phyloP scores from a whole-genome alignment of 2,329 filamentous ascomycete species.

The Rhinocladiella similis region DNA sequence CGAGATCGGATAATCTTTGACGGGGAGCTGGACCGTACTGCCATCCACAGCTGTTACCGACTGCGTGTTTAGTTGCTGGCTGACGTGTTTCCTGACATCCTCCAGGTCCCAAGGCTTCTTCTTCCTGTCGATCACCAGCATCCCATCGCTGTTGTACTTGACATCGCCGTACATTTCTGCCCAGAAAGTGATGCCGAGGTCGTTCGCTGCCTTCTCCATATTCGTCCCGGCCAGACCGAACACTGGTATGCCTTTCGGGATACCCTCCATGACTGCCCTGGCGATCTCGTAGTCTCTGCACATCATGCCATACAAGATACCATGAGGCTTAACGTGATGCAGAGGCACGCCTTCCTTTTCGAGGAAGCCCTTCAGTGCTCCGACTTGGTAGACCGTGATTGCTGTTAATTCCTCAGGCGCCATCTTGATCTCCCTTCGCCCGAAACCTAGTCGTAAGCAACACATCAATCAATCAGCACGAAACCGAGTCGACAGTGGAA shows the following conservation, averaged over 20 bases:
- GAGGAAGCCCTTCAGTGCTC: constrained; percentile 61
- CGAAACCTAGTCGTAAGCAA: constrained; percentile 51
- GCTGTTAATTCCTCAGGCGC: constrained; percentile 58
- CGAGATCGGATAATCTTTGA: constrained; percentile 45
- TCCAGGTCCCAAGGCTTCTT: constrained; percentile 52
- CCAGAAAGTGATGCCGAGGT: constrained; percentile 54
- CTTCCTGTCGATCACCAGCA: constrained; percentile 58
- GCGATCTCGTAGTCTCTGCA: constrained; percentile 53
- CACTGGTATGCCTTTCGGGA: constrained; percentile 52
- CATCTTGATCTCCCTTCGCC: constrained; percentile 62
- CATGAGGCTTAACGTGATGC: constrained; percentile 65
- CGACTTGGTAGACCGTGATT: constrained; percentile 63
- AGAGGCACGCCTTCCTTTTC: constrained; percentile 57
- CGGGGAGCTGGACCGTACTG: constrained; percentile 38
- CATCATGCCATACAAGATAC: constrained; percentile 60
- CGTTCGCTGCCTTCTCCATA: constrained; percentile 55
- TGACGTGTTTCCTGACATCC: constrained; percentile 43
- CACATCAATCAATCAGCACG: background rate
- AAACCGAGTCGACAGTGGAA: background rate
- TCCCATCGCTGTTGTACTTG: constrained; percentile 53
- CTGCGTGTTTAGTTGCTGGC: constrained; percentile 43
- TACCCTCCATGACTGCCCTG: constrained; percentile 54
- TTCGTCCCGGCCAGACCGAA: constrained; percentile 57
- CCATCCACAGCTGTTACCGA: constrained; percentile 46
- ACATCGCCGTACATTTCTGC: constrained; percentile 59